phyloP scores from a whole-genome alignment of 2,329 filamentous ascomycete genomes.

The Epichloe uncinata region DNA sequence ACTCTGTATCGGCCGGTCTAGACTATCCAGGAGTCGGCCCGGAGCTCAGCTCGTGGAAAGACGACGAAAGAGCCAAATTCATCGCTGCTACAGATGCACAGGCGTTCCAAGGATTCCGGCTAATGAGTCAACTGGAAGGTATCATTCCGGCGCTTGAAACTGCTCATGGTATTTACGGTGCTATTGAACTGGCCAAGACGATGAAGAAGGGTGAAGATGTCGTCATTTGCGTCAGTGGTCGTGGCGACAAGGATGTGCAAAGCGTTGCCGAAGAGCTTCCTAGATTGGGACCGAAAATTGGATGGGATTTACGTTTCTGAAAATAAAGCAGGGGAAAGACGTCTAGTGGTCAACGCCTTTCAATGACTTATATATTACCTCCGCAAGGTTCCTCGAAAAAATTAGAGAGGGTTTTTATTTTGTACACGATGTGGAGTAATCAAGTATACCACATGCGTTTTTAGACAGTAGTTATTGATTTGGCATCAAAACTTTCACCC shows the following conservation, averaged over 20 bases:
- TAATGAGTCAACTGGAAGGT: slow-evolving; percentile 78
- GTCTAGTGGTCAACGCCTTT: too few relatives aligned
- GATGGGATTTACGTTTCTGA: slow-evolving; percentile 53
- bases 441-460: not conserved
- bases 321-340: not conserved
- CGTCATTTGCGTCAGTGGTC: slow-evolving; percentile 84
- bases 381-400: not conserved
- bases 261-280: slow-evolving; percentile 92
- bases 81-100: slow-evolving; percentile 84
- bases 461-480: not conserved
- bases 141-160: slow-evolving; percentile 95
- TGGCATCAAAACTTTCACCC: not conserved
- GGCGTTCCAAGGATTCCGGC: slow-evolving; percentile 75
- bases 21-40: slow-evolving; percentile 97
- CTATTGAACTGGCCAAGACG: slow-evolving; percentile 79
- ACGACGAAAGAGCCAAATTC: slow-evolving; percentile 73
- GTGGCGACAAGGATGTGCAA: slow-evolving; percentile 98
- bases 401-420: not conserved
- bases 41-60: slow-evolving; percentile 87
- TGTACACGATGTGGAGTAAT: not conserved
- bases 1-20: slow-evolving; percentile 90
- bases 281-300: slow-evolving; percentile 77
- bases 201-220: slow-evolving; percentile 82
- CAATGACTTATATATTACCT: not conserved
- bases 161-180: slow-evolving; percentile 83